phyloP scores from a whole-genome alignment of 352 stramenopile genomes.

The Lagenidium sp. region DNA sequence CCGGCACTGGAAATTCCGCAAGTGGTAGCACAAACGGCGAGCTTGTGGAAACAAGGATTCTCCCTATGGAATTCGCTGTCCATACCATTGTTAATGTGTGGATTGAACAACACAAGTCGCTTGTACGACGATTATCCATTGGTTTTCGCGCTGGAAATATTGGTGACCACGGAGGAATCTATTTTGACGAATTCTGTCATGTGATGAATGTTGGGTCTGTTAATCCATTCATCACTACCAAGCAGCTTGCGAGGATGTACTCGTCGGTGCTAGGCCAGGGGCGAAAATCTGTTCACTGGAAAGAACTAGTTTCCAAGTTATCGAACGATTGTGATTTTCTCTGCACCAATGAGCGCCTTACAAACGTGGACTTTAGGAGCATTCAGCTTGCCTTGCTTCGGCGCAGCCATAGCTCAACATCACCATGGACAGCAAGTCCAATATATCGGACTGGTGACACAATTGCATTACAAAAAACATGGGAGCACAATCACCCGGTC shows the following conservation, averaged over 20 bases:
- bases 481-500: conserved; percentile 8
- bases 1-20: no score
- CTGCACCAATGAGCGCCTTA: conserved; percentile 15
- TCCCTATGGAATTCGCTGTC: conserved; percentile 25
- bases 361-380: conserved; percentile 22
- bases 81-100: conserved; percentile 21
- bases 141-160: conserved; percentile 18
- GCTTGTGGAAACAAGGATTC: conserved; percentile 17
- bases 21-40: conserved; percentile 18
- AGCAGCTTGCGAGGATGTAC: conserved; percentile 26
- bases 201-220: conserved; percentile 16
- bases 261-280: conserved; percentile 2
- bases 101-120: conserved; percentile 13
- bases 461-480: conserved; percentile 14
- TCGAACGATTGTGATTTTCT: conserved; percentile 27
- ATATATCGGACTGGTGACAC: conserved; percentile 5
- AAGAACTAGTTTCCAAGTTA: conserved; percentile 13
- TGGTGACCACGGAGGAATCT: conserved; percentile 5
- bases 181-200: conserved; percentile 28
- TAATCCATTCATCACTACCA: conserved; percentile 1
- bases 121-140: conserved; percentile 15
- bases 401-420: not conserved
- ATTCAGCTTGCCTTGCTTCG: conserved; percentile 20
- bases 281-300: conserved; percentile 10
- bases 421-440: conserved; percentile 8